Evolutionary conservation across 108 stramenopile genomes (phyloP).

Genomic region (Schizochytrium sp.): DNA sequence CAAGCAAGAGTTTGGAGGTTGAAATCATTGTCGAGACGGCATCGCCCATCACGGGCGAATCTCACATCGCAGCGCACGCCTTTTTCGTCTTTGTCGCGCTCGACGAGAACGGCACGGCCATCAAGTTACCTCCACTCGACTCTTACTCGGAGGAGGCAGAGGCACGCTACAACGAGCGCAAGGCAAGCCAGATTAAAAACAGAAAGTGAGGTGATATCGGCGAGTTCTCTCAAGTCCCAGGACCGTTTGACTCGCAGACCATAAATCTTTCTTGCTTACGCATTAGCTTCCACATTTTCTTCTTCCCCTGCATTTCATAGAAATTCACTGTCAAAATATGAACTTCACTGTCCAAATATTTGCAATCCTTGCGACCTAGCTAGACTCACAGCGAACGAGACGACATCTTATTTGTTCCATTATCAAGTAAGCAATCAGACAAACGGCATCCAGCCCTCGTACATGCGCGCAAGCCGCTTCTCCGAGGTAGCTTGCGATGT

Average conservation of each 20-base stretch:
- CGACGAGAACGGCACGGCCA: not conserved
- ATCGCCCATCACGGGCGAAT: not conserved
- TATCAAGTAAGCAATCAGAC: not conserved
- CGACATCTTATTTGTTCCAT: too few relatives aligned
- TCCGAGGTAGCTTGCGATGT: not conserved
- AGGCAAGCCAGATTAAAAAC: not conserved
- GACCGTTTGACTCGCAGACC: too few relatives aligned
- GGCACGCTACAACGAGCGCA: not conserved
- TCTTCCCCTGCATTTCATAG: too few relatives aligned
- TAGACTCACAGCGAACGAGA: too few relatives aligned
- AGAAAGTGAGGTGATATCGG: too few relatives aligned
- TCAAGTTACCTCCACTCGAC: not conserved
- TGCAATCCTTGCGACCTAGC: too few relatives aligned
- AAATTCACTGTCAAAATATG: too few relatives aligned
- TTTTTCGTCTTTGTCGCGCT: not conserved
- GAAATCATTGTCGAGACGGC: not conserved
- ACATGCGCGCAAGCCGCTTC: not conserved
- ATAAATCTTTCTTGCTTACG: too few relatives aligned
- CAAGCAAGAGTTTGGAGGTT: not conserved
- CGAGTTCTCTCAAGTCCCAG: too few relatives aligned
- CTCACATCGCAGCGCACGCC: not conserved
- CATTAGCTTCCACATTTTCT: too few relatives aligned
- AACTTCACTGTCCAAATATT: too few relatives aligned
- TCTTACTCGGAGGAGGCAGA: not conserved
- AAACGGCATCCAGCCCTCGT: constrained; percentile 11